Evolutionary conservation across 169 alveolate species (phyloP), one percentile per base, ranked within the genome.

Genomic region (Plasmodium falciparum): DNA sequence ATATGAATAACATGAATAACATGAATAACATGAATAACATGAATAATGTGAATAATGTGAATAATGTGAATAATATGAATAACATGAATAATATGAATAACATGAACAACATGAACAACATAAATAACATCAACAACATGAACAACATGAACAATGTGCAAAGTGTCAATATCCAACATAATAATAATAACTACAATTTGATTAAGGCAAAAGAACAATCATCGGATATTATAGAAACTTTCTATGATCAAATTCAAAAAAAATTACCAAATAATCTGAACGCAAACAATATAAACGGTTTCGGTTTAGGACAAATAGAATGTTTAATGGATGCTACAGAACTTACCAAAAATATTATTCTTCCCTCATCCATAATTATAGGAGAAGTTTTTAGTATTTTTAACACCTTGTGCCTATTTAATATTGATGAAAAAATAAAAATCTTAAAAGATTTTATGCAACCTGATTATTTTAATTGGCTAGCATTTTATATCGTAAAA

Each of bases 401-500:
- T 65, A 94, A 94, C 92, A 93, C 94, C 69, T 85, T 94, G 90
- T 93, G 95, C 52, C 45, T 74, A 65, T 93, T 91, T 62, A 93
- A 88, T 54, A 95, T 90, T 39, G 93, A 88, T 59, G 93, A 93
- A 86, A 95, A 95, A 75, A 95, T 95, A 3, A 66, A 49, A 33
- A 97, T 95, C 63, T 93, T 95, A 85, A 94, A 93, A 61, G 85
- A 92, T 13, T 90, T 92, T 15, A 89, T 96, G 66, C 80, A 90
- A 58, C 97, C 98, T 1, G 97, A 96, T 75, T 92, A 94, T 88
- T 63, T 78, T 63, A 88, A 89, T 24, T 97, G 98, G 98, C 90
- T 97, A 58, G 94, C 98, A 20, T 89, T 95, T 73, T 97, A 97
- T 93, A 92, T 97, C 13, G 97, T 97, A 69, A 96, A 96, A 92